These are phyloP conservation scores for Periconia digitata DNA, from an alignment of 2,329 filamentous ascomycete species.

Conservation along the genomic window DNA sequence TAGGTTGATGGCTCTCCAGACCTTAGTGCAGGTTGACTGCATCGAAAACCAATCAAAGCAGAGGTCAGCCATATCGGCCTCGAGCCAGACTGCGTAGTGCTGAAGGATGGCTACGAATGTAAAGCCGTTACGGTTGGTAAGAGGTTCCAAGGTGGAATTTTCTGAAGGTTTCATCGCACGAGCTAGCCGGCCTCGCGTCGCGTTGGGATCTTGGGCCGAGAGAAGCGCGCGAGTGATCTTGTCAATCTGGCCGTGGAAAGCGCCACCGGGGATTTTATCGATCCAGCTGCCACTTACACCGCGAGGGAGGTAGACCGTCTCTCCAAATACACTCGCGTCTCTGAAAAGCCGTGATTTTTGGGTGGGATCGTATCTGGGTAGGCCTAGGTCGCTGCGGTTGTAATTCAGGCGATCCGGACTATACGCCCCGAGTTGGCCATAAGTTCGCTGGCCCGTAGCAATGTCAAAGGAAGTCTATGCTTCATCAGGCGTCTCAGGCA, in stretches of 20 bases:
- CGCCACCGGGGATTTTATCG: background rate
- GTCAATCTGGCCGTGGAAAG: background rate
- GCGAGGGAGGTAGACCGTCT: conserved; percentile 3
- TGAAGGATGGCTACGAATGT: conserved; percentile 3
- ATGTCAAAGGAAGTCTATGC: background rate
- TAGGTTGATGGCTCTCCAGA: conserved; percentile 1
- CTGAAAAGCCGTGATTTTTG: conserved; percentile 1
- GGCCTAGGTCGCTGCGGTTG: background rate
- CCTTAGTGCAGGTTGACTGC: background rate
- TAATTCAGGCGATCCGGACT: background rate
- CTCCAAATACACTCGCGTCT: conserved; percentile 6
- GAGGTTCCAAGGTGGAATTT: background rate
- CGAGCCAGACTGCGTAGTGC: conserved; percentile 6
- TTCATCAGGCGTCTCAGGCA: conserved; percentile 4
- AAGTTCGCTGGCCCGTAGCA: conserved; percentile 1
- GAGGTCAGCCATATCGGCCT: conserved; percentile 8
- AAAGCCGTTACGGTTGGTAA: background rate
- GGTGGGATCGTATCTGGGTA: background rate
- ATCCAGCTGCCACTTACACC: background rate
- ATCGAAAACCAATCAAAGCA: conserved; percentile 5
- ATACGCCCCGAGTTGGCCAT: background rate
- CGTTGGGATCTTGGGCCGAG: background rate
- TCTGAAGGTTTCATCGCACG: background rate
- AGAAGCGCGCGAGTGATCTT: background rate
- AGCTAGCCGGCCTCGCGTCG: conserved; percentile 2